Base-by-base conservation (phyloP, 2,329 filamentous ascomycete genomes). In the Alternaria tenuissima region DNA sequence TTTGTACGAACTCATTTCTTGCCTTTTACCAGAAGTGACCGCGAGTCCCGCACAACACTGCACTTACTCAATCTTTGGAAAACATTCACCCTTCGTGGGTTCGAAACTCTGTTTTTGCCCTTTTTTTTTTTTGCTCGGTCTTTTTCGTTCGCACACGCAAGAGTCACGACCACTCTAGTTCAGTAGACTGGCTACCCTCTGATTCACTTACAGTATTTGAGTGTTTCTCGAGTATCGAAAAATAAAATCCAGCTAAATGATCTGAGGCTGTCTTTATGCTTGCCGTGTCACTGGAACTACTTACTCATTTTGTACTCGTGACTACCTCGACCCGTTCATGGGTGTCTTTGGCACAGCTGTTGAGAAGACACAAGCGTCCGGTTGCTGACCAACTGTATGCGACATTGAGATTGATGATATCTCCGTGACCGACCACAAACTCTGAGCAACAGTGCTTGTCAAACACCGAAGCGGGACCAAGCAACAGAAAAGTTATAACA, bases 1-100 rank as follows among this genome's bases (percentile, higher is more conserved):
- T 80, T 86, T 88, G 89, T 82, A 85, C 75, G 87, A 89, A 90
- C 87, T 87, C 87, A 88, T 87, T 87, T 88, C 87, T 90, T 90
- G 87, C 87, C 87, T 89, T 90, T 90, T 90, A 90, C 88, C 88
- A 90, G 88, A 90, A 88, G 88, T 89, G 87, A 87, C 88, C 87
- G 87, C 89, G 87, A 86, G 78, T 81, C 82, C 82, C 83, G 83
- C 84, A 86, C 79, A 79, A 85, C 72, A 85, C 84, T 85, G 85
- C 84, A 82, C 81, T 87, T 74, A 72, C 41, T 73, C 71, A 86
- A 86, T 86, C 84, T 87, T 87, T 87, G 85, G 84, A 85, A 80
- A 68, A 59, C 64, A 26, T 44, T 57, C 55, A 41, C 55, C 54
- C 56, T 12, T 56, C 64, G 73, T 76, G 78, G 80, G 81, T 81